phyloP scores from a whole-genome alignment of 345 rosid genomes.

The Erodium maritimum region DNA sequence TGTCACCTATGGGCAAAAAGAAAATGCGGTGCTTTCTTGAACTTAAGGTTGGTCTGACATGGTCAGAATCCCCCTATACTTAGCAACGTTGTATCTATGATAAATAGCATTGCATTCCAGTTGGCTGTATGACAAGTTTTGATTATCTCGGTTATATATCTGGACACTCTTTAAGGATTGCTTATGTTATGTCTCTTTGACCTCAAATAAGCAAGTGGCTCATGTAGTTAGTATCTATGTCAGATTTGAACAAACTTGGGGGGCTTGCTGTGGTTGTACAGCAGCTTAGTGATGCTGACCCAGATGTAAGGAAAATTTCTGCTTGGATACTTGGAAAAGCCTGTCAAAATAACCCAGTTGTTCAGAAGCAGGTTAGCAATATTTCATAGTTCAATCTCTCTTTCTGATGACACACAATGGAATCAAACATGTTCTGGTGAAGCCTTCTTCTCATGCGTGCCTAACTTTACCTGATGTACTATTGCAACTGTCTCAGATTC shows the following conservation, averaged over 20 bases:
- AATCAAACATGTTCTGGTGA: neutral
- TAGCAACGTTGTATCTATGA: neutral
- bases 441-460: neutral
- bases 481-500: constrained; percentile 32
- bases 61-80: neutral
- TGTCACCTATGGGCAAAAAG: neutral
- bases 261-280: constrained; percentile 43
- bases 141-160: neutral
- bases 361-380: constrained; percentile 57
- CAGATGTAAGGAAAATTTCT: constrained; percentile 59
- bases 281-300: constrained; percentile 57
- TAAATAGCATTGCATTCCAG: neutral
- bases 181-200: neutral
- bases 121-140: neutral
- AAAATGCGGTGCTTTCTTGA: neutral
- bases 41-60: neutral
- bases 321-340: constrained; percentile 96
- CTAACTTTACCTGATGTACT: constrained; percentile 4
- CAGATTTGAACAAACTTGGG: constrained; percentile 81
- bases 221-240: constrained; percentile 1
- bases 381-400: constrained; percentile 3
- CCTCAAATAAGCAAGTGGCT: neutral
- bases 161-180: neutral
- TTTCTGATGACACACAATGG: neutral
- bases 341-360: constrained; percentile 72